A percentile compares a stretch with the other conserved stretches of the same genome.
phyloP scores from a whole-genome alignment of 352 stramenopile genomes.

The Pythium phragmiticola region DNA sequence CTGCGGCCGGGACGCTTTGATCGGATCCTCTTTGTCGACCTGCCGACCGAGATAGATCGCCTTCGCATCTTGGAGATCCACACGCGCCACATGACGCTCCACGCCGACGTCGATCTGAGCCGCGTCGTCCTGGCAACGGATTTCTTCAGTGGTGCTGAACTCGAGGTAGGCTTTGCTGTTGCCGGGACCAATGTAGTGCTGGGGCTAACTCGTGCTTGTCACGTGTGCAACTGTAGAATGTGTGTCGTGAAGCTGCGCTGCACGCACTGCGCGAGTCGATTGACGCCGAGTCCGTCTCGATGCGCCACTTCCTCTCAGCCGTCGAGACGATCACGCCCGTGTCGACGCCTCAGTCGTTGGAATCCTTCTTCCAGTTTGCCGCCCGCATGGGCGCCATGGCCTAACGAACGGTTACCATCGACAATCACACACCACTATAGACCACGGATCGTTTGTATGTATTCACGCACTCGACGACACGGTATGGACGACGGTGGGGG shows the following conservation, averaged over 20 bases:
- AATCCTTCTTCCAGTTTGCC: constrained; percentile 61
- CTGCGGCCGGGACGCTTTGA: constrained; percentile 96
- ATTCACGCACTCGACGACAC: constrained; percentile 3
- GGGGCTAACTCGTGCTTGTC: not conserved
- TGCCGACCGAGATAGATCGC: constrained; percentile 69
- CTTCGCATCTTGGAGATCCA: constrained; percentile 80
- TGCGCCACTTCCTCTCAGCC: constrained; percentile 62
- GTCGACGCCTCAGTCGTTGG: constrained; percentile 53
- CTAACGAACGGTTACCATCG: constrained; percentile 21
- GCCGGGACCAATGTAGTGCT: not conserved
- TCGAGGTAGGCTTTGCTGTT: constrained; percentile 53
- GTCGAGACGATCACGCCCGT: constrained; percentile 50
- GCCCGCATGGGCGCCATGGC: constrained; percentile 51
- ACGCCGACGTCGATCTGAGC: constrained; percentile 61
- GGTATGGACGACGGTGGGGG: too few species aligned
- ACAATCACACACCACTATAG: not conserved
- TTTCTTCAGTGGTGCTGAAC: constrained; percentile 84
- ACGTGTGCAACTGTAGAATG: constrained; percentile 44
- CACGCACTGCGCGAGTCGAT: constrained; percentile 74
- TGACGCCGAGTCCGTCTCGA: constrained; percentile 42
- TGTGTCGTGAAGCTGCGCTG: constrained; percentile 84
- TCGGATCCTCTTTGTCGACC: constrained; percentile 93
- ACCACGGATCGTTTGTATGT: not conserved
- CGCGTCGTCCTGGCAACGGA: constrained; percentile 49
- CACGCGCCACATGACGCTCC: constrained; percentile 56